Base-by-base conservation (phyloP, 768 basidiomycete genomes). In the Suillus discolor region DNA sequence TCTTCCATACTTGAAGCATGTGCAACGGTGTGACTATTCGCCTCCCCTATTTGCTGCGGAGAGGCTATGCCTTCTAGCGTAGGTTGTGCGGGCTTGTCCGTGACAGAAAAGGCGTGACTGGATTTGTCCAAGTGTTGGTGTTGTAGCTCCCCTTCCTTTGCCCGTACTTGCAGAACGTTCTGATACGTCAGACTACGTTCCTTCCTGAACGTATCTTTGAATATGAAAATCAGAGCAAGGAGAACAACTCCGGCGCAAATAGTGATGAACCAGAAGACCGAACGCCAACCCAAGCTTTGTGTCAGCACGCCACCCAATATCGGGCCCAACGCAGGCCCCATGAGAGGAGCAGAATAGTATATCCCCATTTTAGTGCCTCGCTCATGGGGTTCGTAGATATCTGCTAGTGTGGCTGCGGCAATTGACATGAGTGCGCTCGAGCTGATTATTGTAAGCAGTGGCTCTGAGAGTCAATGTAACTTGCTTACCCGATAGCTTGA, bases 151-250 rank as follows among this genome's bases (percentile, higher is more conserved):
- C 67, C 70, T 23, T 73, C 73, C 39, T 74, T 75, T 15, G 80
- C 61, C 11, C 82, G 79, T 36, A 79, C 76, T 66, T 80, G 83
- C 49, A 91, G 76, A 0, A 88, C 85, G 23, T 81, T 81, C 71
- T 92, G 91, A 73, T 94, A 96, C 1, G 86, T 84, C 12, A 90
- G 76, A 61, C 92, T 94, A 49, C 94, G 87, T 71, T 94, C 91
- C 65, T 83, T 80, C 18, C 93, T 83, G 78, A 90, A 94, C 0
- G 92, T 92, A 72, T 96, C 92, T 63, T 84, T 84, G 78, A 93
- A 91, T 73, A 88, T 79, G 9, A 87, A 70, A 36, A 89, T 62
- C 73, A 91, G 90, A 20, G 80, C 74, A 45, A 88, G 25, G 65
- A 84, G 79, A 57, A 82, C 84, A 23, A 80, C 42, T 1, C 87